Evolutionary conservation across 2,329 filamentous ascomycete genomes (phyloP).

Genomic region (Pezicula radicicola): DNA sequence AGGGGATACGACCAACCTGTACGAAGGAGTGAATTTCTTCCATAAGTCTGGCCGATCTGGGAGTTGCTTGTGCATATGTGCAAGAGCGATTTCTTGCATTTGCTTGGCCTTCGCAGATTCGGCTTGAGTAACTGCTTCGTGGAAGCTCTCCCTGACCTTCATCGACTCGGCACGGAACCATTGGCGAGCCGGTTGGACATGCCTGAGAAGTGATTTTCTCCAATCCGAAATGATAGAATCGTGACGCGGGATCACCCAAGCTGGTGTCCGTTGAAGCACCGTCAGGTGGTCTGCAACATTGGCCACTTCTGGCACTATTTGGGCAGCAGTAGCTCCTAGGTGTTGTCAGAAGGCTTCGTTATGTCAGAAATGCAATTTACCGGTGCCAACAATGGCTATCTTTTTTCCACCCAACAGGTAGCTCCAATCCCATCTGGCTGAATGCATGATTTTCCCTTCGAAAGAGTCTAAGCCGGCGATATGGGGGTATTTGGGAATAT

Average conservation of each 20-base stretch:
- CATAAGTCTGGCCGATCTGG: too few species aligned
- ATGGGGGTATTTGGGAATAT: conserved; percentile 49
- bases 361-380: too few species aligned
- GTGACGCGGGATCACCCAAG: conserved; percentile 53
- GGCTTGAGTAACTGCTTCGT: conserved; percentile 35
- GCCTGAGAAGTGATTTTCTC: conserved; percentile 24
- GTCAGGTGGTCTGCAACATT: conserved; percentile 46
- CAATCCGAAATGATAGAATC: conserved; percentile 41
- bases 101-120: conserved; percentile 8
- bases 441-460: conserved; percentile 45
- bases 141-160: conserved; percentile 49
- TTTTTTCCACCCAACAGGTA: conserved; percentile 51
- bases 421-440: conserved; percentile 56
- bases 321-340: conserved; percentile 55
- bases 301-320: conserved; percentile 55
- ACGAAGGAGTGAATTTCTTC: too few species aligned
- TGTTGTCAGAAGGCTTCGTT: too few species aligned
- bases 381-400: conserved; percentile 57
- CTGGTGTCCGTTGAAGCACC: conserved; percentile 55
- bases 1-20: conserved; percentile 26
- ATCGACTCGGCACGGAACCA: conserved; percentile 49
- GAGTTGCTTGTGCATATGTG: too few species aligned
- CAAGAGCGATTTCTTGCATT: too few species aligned
- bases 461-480: conserved; percentile 44
- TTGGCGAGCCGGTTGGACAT: conserved; percentile 47